Evolutionary conservation across 2,329 filamentous ascomycete genomes (phyloP).

Genomic region (Fusarium bulbicola): DNA sequence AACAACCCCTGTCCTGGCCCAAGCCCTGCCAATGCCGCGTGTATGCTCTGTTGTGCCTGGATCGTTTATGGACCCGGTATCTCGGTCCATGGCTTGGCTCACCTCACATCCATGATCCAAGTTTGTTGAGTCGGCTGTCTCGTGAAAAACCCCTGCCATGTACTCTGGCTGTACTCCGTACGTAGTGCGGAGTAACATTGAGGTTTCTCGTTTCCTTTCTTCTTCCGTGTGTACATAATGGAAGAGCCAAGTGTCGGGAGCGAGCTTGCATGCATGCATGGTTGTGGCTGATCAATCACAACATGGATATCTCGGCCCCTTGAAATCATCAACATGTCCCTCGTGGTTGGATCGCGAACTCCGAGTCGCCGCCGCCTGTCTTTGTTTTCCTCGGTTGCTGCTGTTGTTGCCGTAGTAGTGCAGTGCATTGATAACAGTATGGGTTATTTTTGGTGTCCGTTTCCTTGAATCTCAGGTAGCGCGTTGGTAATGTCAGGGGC

Average conservation of each 20-base stretch:
- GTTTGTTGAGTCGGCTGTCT: slow-evolving; percentile 11
- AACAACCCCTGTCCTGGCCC: slow-evolving; percentile 12
- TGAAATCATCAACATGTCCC: slow-evolving; percentile 14
- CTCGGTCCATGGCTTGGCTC: slow-evolving; percentile 28
- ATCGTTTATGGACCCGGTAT: slow-evolving; percentile 25
- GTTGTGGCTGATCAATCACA: slow-evolving; percentile 10
- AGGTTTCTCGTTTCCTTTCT: not conserved
- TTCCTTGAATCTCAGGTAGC: slow-evolving; percentile 1
- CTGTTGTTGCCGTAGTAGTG: not conserved
- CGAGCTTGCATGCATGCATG: slow-evolving; percentile 5
- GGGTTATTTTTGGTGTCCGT: slow-evolving; percentile 12
- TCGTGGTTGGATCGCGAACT: slow-evolving; percentile 25
- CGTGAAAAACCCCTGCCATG: not conserved
- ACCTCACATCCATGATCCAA: slow-evolving; percentile 19
- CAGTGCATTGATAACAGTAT: not conserved
- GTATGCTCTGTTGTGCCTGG: slow-evolving; percentile 28
- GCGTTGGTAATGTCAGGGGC: not conserved
- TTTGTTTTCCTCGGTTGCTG: slow-evolving; percentile 16
- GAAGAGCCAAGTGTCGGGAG: slow-evolving; percentile 21
- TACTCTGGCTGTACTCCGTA: not conserved
- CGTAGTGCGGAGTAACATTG: not conserved
- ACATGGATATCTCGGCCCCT: slow-evolving; percentile 19
- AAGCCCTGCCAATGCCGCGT: slow-evolving; percentile 29
- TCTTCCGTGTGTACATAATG: not conserved
- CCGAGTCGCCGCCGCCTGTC: slow-evolving; percentile 26